phyloP scores from a whole-genome alignment of 352 stramenopile genomes.

The Phytophthora citricola region DNA sequence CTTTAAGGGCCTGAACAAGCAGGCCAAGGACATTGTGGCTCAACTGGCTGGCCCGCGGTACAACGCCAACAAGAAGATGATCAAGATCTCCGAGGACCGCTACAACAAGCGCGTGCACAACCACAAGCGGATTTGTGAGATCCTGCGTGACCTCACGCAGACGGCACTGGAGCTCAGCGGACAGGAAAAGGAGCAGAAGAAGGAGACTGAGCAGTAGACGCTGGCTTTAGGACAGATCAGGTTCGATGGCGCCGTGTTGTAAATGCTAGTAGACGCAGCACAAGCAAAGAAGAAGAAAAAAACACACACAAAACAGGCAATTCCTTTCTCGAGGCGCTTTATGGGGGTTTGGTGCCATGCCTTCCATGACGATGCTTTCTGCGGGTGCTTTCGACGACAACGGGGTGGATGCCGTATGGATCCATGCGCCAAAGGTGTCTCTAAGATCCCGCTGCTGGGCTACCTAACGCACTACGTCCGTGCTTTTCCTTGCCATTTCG shows the following conservation, averaged over 20 bases:
- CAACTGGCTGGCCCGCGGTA: slow-evolving; percentile 80
- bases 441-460: slow-evolving; percentile 39
- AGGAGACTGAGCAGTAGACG: slow-evolving; percentile 19
- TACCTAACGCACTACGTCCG: slow-evolving; percentile 25
- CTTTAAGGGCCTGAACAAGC: slow-evolving; percentile 61
- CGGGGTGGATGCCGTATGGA: slow-evolving; percentile 15
- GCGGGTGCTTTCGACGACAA: slow-evolving; percentile 26
- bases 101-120: slow-evolving; percentile 83
- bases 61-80: slow-evolving; percentile 77
- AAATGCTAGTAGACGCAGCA: slow-evolving; percentile 14
- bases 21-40: slow-evolving; percentile 61
- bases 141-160: slow-evolving; percentile 78
- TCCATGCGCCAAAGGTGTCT: slow-evolving; percentile 40
- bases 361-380: slow-evolving; percentile 33
- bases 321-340: slow-evolving; percentile 39
- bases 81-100: slow-evolving; percentile 85
- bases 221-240: slow-evolving; percentile 6
- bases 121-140: slow-evolving; percentile 87
- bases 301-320: slow-evolving; percentile 31
- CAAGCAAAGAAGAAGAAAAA: slow-evolving; percentile 21
- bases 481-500: slow-evolving; percentile 21
- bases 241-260: slow-evolving; percentile 13
- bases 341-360: slow-evolving; percentile 28
- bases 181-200: slow-evolving; percentile 35
- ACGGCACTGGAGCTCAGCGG: slow-evolving; percentile 70